A percentile compares a stretch with the other conserved stretches of the same genome.
phyloP scores from a whole-genome alignment of 2,329 filamentous ascomycete species.

The Ilyonectria mors-panacis region DNA sequence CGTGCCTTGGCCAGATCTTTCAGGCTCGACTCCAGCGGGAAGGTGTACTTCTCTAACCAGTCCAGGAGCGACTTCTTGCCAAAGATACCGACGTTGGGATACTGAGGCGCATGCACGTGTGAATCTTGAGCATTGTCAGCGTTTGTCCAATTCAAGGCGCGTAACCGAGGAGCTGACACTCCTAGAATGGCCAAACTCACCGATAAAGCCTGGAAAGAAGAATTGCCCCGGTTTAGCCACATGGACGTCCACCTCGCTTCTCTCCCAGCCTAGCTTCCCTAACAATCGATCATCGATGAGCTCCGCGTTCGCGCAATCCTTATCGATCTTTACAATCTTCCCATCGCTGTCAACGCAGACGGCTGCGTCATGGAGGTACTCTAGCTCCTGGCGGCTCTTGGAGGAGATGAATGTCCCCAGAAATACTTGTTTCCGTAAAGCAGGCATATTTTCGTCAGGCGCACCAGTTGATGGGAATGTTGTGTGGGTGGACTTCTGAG shows the following conservation, averaged over 20 bases:
- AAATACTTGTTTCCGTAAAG: slow-evolving; percentile 61
- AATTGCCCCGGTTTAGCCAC: slow-evolving; percentile 70
- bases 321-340: slow-evolving; percentile 65
- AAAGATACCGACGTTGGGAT: slow-evolving; percentile 94
- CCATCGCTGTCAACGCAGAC: slow-evolving; percentile 66
- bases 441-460: slow-evolving; percentile 26
- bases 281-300: slow-evolving; percentile 53
- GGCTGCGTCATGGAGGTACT: slow-evolving; percentile 66
- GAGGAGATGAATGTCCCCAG: slow-evolving; percentile 71
- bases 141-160: background rate
- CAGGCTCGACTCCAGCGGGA: slow-evolving; percentile 89
- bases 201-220: slow-evolving; percentile 88
- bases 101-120: slow-evolving; percentile 95
- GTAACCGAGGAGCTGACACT: background rate
- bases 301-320: slow-evolving; percentile 51
- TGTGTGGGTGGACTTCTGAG: background rate
- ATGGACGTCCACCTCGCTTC: slow-evolving; percentile 56
- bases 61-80: slow-evolving; percentile 93
- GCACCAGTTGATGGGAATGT: no score
- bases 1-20: slow-evolving; percentile 73
- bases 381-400: slow-evolving; percentile 62
- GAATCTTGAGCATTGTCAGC: slow-evolving; percentile 74
- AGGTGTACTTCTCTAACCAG: slow-evolving; percentile 96
- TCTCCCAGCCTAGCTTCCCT: slow-evolving; percentile 62
- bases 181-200: slow-evolving; percentile 57